These are phyloP conservation scores for Yarrowia divulgata DNA, from an alignment of 805 yeast genomes.

Conservation along the genomic window DNA sequence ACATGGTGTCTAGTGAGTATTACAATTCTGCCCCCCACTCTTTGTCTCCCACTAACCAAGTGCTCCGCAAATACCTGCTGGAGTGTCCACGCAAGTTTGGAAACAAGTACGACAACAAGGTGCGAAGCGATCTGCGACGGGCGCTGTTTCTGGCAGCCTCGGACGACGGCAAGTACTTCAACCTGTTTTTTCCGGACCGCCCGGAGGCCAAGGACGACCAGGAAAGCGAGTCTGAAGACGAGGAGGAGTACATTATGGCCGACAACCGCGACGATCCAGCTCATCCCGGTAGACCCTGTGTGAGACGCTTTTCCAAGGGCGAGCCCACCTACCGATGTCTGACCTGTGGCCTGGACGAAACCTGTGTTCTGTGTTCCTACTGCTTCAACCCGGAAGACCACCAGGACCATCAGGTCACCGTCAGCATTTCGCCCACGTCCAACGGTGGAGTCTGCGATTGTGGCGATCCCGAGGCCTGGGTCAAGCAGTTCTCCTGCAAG, in stretches of 20 bases:
- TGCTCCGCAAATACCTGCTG: constrained; percentile 45
- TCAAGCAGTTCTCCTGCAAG: constrained; percentile 59
- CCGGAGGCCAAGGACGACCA: constrained; percentile 42
- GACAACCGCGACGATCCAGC: constrained; percentile 46
- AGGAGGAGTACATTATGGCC: constrained; percentile 43
- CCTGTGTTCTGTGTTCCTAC: constrained; percentile 79
- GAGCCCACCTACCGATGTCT: constrained; percentile 81
- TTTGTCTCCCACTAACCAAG: constrained; percentile 3
- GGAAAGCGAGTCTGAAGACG: constrained; percentile 45
- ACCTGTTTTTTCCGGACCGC: constrained; percentile 52
- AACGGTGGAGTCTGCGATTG: constrained; percentile 88
- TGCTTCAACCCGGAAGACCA: constrained; percentile 79
- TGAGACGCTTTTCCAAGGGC: constrained; percentile 73
- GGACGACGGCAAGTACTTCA: constrained; percentile 53
- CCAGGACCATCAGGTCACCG: constrained; percentile 72
- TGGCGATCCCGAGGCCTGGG: constrained; percentile 90
- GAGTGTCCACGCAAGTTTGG: constrained; percentile 48
- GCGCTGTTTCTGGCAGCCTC: constrained; percentile 57
- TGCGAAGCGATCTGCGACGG: constrained; percentile 50
- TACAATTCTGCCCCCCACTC: neutral
- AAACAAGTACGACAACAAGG: constrained; percentile 45
- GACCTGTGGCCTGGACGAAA: constrained; percentile 80
- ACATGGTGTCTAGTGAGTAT: constrained; percentile 37
- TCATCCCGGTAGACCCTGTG: constrained; percentile 76
- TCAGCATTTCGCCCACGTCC: constrained; percentile 63